Evolutionary conservation across 176 grass and related monocot genomes (phyloP), one percentile per base, ranked within the genome.

Genomic region (Avena atlantica): DNA sequence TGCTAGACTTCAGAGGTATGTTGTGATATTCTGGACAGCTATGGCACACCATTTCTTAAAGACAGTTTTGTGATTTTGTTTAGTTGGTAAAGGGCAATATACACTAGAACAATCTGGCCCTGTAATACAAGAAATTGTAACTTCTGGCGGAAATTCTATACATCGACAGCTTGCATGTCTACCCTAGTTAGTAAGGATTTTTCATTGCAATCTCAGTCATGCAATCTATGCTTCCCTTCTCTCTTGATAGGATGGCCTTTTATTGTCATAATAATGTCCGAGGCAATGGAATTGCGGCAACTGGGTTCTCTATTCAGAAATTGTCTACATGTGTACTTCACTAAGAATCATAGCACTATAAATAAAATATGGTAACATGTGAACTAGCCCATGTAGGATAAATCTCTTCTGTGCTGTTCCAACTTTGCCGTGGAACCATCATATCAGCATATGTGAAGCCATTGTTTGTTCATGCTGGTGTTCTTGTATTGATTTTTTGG

Each of bases 1-100:
- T 90, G 90, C 88, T 45, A 96, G 86, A 88, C 90, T 96, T 81
- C 92, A 96, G 70, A 96, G 96, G 96, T 98, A 83, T 20, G 51
- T 14, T 78, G 6, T 59, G 13, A 36, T 86, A 47, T 5, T 71
- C 13, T 36, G 5, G 12, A n/a, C 2, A 40, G 9, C 9, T 45
- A 20, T 13, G 9, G 5, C 6, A 13, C 52, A 56, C 0, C 70
- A 70, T 84, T 74, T 4, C 7, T 29, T 29, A 29, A 29, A 29
- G 29, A 9, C 27, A 14, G 5, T 64, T 37, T 78, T 83, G 10
- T 40, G 9, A 16, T 31, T 44, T 16, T 9, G 9, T 67, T 74
- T 17, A 17, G 10, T 62, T 78, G 12, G 4, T 19, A 6, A 29
- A 49, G 45, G 48, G 12, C 47, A 74, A 74, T 74, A 23, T 42